Evolutionary conservation across 768 basidiomycete genomes (phyloP).

Genomic region (Stropharia rugosoannulata): DNA sequence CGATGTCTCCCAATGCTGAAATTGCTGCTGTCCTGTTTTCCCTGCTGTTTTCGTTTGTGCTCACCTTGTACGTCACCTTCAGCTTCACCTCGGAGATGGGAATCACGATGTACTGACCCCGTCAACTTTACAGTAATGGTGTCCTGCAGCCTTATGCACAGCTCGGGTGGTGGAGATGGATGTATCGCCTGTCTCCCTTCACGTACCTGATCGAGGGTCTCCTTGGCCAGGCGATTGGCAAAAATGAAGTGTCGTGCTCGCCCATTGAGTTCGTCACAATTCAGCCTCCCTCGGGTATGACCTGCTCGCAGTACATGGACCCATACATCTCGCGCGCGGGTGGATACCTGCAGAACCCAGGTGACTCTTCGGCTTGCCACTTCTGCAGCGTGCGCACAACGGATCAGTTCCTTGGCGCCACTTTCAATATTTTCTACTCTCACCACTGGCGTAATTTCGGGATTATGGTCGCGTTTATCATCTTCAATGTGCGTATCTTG

Average conservation of each 20-base stretch:
- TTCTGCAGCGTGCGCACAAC: slow-evolving; percentile 60
- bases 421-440: slow-evolving; percentile 57
- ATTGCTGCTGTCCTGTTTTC: slow-evolving; percentile 54
- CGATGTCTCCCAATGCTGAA: slow-evolving; percentile 55
- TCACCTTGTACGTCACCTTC: slow-evolving; percentile 45
- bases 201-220: slow-evolving; percentile 54
- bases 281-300: slow-evolving; percentile 50
- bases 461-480: slow-evolving; percentile 43
- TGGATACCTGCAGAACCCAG: slow-evolving; percentile 57
- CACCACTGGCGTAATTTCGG: slow-evolving; percentile 57
- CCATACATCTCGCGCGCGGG: slow-evolving; percentile 49
- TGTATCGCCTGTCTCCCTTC: slow-evolving; percentile 52
- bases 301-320: slow-evolving; percentile 53
- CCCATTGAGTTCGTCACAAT: slow-evolving; percentile 50
- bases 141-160: slow-evolving; percentile 59
- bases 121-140: slow-evolving; percentile 39
- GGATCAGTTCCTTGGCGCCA: slow-evolving; percentile 52
- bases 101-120: not conserved
- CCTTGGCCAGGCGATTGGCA: slow-evolving; percentile 38
- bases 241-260: slow-evolving; percentile 45
- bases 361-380: slow-evolving; percentile 46
- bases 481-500: slow-evolving; percentile 40
- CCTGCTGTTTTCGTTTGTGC: slow-evolving; percentile 53
- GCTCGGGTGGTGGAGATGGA: slow-evolving; percentile 69
- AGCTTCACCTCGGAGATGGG: not conserved